Percentiles rank a stretch among this genome's conserved stretches.
phyloP scores from a whole-genome alignment of 441 rosid genomes.

The Heliophila coronopifolia region DNA sequence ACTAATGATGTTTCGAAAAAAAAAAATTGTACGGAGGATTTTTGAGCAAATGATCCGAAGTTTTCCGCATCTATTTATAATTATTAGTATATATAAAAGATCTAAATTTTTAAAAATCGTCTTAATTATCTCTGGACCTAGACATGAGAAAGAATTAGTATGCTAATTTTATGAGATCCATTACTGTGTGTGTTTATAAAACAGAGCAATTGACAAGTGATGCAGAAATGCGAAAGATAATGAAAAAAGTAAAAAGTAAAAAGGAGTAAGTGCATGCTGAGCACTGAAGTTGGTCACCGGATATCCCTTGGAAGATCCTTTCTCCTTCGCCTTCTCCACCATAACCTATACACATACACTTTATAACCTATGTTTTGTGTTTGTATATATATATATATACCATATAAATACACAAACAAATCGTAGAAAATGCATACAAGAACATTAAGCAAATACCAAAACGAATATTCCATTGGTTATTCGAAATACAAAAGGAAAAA shows the following conservation, averaged over 20 bases:
- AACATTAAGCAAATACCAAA: too few relatives aligned
- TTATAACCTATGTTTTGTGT: background rate
- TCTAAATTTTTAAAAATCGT: too few relatives aligned
- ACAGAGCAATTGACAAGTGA: constrained; percentile 22
- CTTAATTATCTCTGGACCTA: too few relatives aligned
- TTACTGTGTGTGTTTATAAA: constrained; percentile 13
- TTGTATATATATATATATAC: background rate
- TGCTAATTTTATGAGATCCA: too few relatives aligned
- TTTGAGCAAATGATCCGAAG: too few relatives aligned
- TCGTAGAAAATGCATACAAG: background rate
- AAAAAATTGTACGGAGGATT: too few relatives aligned
- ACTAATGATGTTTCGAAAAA: too few relatives aligned
- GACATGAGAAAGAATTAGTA: too few relatives aligned
- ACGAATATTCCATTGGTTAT: constrained; percentile 25
- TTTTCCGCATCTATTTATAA: too few relatives aligned
- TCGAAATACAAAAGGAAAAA: constrained; percentile 4
- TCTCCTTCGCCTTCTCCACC: constrained; percentile 15
- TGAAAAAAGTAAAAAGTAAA: constrained; percentile 23
- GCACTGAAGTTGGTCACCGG: constrained; percentile 30
- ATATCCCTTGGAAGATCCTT: constrained; percentile 32
- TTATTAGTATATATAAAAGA: too few relatives aligned
- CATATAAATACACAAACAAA: constrained; percentile 4
- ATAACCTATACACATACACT: background rate
- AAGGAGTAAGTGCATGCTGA: constrained; percentile 26
- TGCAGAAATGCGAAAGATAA: constrained; percentile 1